Conservation (phyloP, 1,139 yeast species). For the Hyphopichia pseudoburtonii region DNA sequence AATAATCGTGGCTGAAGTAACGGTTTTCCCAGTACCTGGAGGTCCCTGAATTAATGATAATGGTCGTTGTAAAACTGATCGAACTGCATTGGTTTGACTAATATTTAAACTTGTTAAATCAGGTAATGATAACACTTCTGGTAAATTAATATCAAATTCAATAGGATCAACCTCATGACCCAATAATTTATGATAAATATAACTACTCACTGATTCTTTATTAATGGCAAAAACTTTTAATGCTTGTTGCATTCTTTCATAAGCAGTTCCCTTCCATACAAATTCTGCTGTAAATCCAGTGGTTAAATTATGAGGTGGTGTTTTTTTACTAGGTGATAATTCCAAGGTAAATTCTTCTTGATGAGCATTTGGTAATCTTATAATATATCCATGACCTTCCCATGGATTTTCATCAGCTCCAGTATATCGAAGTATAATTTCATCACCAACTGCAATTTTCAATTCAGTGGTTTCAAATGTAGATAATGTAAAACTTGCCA, state of each 20-base stretch:
- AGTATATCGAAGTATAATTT: constrained; percentile 60
- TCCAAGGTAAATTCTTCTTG: constrained; percentile 78
- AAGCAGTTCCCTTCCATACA: constrained; percentile 87
- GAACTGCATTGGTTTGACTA: constrained; percentile 80
- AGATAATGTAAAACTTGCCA: constrained; percentile 70
- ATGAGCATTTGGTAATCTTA: constrained; percentile 66
- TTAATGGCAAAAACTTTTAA: constrained; percentile 70
- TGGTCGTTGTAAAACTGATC: constrained; percentile 69
- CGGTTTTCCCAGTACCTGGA: constrained; percentile 98
- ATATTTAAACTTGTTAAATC: constrained; percentile 68
- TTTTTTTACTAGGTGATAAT: constrained; percentile 37
- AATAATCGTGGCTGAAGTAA: constrained; percentile 86
- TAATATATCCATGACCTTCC: constrained; percentile 73
- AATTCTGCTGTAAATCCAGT: constrained; percentile 82
- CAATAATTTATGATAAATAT: constrained; percentile 73
- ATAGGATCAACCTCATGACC: constrained; percentile 78
- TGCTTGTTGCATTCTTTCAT: constrained; percentile 82
- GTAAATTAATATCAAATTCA: constrained; percentile 60
- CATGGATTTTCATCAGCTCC: constrained; percentile 56
- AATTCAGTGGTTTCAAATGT: constrained; percentile 65
- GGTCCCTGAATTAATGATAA: constrained; percentile 92
- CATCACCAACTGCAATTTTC: constrained; percentile 86
- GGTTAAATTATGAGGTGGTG: constrained; percentile 57
- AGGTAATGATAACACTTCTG: constrained; percentile 63
- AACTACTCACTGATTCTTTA: constrained; percentile 71